Base-by-base conservation (phyloP, 371 early-diverging fungal genomes). In the Rhizopus microsporus region DNA sequence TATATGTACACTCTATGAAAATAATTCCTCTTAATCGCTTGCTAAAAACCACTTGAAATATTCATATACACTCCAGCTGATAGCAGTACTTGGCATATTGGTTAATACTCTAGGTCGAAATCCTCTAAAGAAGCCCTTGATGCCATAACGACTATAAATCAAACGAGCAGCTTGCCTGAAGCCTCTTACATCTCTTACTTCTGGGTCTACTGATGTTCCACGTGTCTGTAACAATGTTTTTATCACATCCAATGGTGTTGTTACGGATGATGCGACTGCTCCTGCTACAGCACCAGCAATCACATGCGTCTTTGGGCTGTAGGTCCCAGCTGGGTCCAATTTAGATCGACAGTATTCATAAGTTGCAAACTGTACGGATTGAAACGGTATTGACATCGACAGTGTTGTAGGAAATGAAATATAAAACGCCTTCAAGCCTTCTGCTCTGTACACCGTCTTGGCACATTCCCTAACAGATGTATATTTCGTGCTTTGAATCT, bases 371-470 rank as follows among this genome's bases (percentile, higher is more conserved):
- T 97, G 97, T 52, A 96, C 77, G 0, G 92, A 81, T 60, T 97
- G 95, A 77, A 94, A 96, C 10, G 98, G 97, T 51, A 97, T 90
- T 4, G 90, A 89, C 94, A 97, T 94, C 55, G 86, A 75, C 37
- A 97, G 72, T 0, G 96, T 96, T 5, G 94, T 94, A 0, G 98
- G 98, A 62, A 94, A 93, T 3, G 96, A 95, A 15, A 95, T 82
- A 64, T 94, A 97, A 68, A 97, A 95, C 3, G 97, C 93, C 6
- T 70, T 70, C 13, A 93, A 34, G 3, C 98, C 98, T 72, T 97
- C 98, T 1, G 58, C 71, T 29, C 70, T 59, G 39, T 89, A 72
- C 7, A 95, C 85, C n/a, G 73, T 63, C 16, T 66, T 57, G 0
- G 89, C 92, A 63, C 94, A 94, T 12, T 88, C 84, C 9, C 83